These are phyloP conservation scores for Linnemannia hyalina DNA, from an alignment of 192 early-diverging fungal genomes.

Conservation along the genomic window DNA sequence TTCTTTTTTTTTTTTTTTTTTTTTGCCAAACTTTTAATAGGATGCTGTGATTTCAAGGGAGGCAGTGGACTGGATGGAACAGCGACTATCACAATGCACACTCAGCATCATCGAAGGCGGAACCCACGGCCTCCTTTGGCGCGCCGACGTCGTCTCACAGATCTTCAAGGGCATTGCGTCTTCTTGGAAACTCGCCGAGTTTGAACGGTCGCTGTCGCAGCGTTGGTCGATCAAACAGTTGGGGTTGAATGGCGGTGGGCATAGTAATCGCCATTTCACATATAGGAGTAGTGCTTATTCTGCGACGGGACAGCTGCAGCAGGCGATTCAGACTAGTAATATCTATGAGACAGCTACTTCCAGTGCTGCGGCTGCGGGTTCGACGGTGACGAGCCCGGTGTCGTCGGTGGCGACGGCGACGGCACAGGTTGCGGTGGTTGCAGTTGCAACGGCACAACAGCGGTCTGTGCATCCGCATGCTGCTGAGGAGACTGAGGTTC, in stretches of 20 bases:
- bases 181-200: constrained; percentile 53
- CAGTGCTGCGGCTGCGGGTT: neutral
- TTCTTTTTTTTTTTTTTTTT: too few species aligned
- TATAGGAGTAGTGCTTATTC: constrained; percentile 37
- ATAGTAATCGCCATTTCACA: constrained; percentile 12
- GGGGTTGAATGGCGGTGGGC: constrained; percentile 22
- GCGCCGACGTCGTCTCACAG: constrained; percentile 55
- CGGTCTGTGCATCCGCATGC: neutral
- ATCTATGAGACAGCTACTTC: constrained; percentile 32
- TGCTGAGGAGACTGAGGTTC: neutral
- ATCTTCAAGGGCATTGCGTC: constrained; percentile 59
- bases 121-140: constrained; percentile 56
- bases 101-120: constrained; percentile 57
- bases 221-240: constrained; percentile 55
- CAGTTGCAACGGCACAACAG: neutral
- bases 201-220: constrained; percentile 51
- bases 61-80: constrained; percentile 61
- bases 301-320: constrained; percentile 29
- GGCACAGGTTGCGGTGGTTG: neutral
- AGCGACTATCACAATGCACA: constrained; percentile 50
- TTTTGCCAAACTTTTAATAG: neutral
- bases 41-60: constrained; percentile 55
- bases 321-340: constrained; percentile 50
- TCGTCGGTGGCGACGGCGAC: neutral
- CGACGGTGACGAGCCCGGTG: neutral